Percentiles rank a stretch among this genome's conserved stretches.
These are phyloP conservation scores for Scheffersomyces lignicola DNA, from an alignment of 1,139 yeast genomes.

Conservation along the genomic window DNA sequence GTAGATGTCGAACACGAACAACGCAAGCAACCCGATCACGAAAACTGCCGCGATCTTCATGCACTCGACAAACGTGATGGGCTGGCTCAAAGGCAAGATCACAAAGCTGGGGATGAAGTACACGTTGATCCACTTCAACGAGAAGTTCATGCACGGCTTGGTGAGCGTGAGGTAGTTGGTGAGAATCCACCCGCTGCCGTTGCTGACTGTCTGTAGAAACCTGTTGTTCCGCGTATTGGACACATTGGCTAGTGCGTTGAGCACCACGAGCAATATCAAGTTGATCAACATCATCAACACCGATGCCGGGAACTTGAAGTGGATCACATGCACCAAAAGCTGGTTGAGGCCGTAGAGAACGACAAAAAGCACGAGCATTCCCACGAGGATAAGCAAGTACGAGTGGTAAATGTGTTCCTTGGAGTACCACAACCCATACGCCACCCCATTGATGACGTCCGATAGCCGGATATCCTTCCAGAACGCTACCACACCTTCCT, in stretches of 20 bases:
- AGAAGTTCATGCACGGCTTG: slow-evolving; percentile 67
- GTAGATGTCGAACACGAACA: slow-evolving; percentile 47
- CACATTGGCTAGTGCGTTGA: slow-evolving; percentile 22
- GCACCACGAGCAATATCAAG: slow-evolving; percentile 47
- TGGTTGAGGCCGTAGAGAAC: slow-evolving; percentile 66
- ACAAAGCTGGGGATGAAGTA: slow-evolving; percentile 79
- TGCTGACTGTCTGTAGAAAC: slow-evolving; percentile 22
- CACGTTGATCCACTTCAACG: slow-evolving; percentile 74
- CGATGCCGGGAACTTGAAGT: slow-evolving; percentile 69
- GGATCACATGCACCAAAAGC: slow-evolving; percentile 46
- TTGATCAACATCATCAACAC: slow-evolving; percentile 73
- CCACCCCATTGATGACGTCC: slow-evolving; percentile 12
- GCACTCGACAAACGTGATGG: slow-evolving; percentile 66
- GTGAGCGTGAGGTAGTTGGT: slow-evolving; percentile 46
- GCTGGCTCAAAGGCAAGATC: slow-evolving; percentile 63
- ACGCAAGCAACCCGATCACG: slow-evolving; percentile 57
- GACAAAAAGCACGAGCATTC: slow-evolving; percentile 31
- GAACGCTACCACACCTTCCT: neutral
- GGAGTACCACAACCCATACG: slow-evolving; percentile 29
- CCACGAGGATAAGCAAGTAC: slow-evolving; percentile 37
- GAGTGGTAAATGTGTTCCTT: slow-evolving; percentile 31
- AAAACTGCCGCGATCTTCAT: slow-evolving; percentile 74
- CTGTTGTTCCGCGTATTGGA: slow-evolving; percentile 6
- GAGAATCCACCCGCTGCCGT: slow-evolving; percentile 31
- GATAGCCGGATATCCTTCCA: slow-evolving; percentile 1